Evolutionary conservation across 169 alveolate species (phyloP).

Genomic region (Cryptosporidium ryanae): DNA sequence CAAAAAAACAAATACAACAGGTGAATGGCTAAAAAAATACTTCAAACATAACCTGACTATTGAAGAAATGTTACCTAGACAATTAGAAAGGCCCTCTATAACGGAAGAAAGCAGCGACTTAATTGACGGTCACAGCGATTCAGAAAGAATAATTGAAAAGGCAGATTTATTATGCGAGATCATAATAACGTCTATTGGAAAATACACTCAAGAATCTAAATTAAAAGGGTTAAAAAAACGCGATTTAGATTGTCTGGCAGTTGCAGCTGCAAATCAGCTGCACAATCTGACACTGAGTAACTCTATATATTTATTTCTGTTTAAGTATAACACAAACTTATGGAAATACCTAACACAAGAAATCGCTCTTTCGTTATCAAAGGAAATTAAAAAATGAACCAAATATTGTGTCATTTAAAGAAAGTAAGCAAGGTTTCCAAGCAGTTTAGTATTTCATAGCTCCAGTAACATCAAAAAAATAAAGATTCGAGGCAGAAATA

Average conservation of each 20-base stretch:
- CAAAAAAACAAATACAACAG: conserved; percentile 20
- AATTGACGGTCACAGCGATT: neutral
- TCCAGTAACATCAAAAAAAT: too few species aligned
- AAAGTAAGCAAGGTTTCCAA: too few species aligned
- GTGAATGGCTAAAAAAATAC: conserved; percentile 33
- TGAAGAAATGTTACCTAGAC: conserved; percentile 58
- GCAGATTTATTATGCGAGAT: conserved; percentile 23
- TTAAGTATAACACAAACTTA: conserved; percentile 18
- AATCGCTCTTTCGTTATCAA: conserved; percentile 1
- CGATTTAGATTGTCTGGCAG: conserved; percentile 57
- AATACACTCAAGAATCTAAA: neutral
- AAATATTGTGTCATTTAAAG: too few species aligned
- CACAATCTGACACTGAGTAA: conserved; percentile 31
- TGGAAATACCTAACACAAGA: conserved; percentile 51
- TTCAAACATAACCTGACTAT: neutral
- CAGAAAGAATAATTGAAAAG: neutral
- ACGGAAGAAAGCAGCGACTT: conserved; percentile 4
- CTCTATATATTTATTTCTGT: conserved; percentile 34
- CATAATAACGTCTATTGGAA: neutral
- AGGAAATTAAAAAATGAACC: neutral
- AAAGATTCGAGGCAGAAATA: too few species aligned
- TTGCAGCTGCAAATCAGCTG: conserved; percentile 11
- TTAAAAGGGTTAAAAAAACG: neutral
- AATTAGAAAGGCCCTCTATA: conserved; percentile 34
- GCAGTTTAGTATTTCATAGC: too few species aligned